Base-by-base conservation (phyloP, 176 grass and related monocot species). In the Lolium perenne region DNA sequence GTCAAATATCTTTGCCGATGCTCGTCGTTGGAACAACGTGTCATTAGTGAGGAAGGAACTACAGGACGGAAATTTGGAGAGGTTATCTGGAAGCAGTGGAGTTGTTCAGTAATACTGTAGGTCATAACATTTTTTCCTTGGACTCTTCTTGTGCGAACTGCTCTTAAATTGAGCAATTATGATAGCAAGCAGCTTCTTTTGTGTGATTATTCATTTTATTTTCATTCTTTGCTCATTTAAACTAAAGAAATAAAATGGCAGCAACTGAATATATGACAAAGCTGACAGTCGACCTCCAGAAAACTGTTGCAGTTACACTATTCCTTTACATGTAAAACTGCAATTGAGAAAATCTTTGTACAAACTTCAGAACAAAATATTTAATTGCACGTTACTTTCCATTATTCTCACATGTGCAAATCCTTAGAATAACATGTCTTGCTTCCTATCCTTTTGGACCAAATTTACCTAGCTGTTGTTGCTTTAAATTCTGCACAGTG, bases 1-100 rank as follows among this genome's bases (percentile, higher is more conserved):
- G 14, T 92, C 88, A 13, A 95, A 95, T 71, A 81, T 95, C 40
- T 95, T 88, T 88, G 93, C 93, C 0, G 83, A 92, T 55, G 88
- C 86, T 18, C 76, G 90, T 57, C 62, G 59, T 43, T 95, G 93
- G 93, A 70, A 10, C 49, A 82, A 92, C 38, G 93, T 90, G 25
- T 78, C 81, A 40, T 49, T 40, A 60, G 76, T 88, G 14, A 92
- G 93, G 73, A 84, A 72, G 46, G 86, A 87, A 86, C 89, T 95
- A 49, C 83, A 88, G 76, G 69, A 57, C 16, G 80, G 56, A 63
- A 78, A 53, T 54, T 12, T 89, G 26, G 74, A 69, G 76, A 92
- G 78, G 77, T 68, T 81, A 63, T 25, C 86, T 15, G 93, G 93
- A 71, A 86, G 72, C 20, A 95, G 93, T 84, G 90, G 88, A 38